A percentile compares a stretch with the other conserved stretches of the same genome.
These are phyloP conservation scores for Pittosporum tobira DNA, from an alignment of 129 eudicot species.

Conservation along the genomic window DNA sequence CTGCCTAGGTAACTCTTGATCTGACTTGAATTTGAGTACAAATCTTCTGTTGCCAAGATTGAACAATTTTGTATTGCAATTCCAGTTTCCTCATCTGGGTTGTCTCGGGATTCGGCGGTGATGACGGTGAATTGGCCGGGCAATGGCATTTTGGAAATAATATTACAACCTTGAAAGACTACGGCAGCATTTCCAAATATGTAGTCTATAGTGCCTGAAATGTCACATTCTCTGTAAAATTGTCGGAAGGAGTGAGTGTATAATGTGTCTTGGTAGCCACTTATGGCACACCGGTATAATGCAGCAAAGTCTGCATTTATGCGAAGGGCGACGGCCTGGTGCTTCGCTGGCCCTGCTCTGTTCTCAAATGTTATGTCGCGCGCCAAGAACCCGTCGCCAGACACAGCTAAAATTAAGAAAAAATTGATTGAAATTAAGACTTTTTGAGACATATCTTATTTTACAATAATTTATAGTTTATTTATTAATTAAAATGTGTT, in stretches of 20 bases:
- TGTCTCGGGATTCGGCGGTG: constrained; percentile 66
- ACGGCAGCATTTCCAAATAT: constrained; percentile 87
- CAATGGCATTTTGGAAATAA: constrained; percentile 62
- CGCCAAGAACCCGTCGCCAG: constrained; percentile 78
- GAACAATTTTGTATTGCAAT: constrained; percentile 73
- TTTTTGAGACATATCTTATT: too few relatives aligned
- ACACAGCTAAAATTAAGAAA: constrained; percentile 72
- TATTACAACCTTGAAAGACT: constrained; percentile 66
- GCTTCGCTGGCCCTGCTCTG: constrained; percentile 69
- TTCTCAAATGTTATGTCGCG: constrained; percentile 72
- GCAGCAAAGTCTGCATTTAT: constrained; percentile 69
- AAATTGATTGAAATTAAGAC: too few relatives aligned
- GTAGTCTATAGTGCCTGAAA: constrained; percentile 77
- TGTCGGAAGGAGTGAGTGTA: constrained; percentile 83
- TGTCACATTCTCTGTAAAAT: constrained; percentile 84
- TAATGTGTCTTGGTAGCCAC: constrained; percentile 73
- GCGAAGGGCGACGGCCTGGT: constrained; percentile 91
- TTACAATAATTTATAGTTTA: too few relatives aligned
- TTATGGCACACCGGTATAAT: constrained; percentile 53
- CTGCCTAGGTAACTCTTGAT: constrained; percentile 70
- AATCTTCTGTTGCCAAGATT: constrained; percentile 46
- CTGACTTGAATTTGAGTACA: constrained; percentile 22
- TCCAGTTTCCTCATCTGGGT: constrained; percentile 53
- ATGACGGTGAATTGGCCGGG: constrained; percentile 73
- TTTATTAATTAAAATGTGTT: too few relatives aligned